A percentile compares a stretch with the other conserved stretches of the same genome.
These are phyloP conservation scores for Penicillium carneum DNA, from an alignment of 2,329 filamentous ascomycete genomes.

Conservation along the genomic window DNA sequence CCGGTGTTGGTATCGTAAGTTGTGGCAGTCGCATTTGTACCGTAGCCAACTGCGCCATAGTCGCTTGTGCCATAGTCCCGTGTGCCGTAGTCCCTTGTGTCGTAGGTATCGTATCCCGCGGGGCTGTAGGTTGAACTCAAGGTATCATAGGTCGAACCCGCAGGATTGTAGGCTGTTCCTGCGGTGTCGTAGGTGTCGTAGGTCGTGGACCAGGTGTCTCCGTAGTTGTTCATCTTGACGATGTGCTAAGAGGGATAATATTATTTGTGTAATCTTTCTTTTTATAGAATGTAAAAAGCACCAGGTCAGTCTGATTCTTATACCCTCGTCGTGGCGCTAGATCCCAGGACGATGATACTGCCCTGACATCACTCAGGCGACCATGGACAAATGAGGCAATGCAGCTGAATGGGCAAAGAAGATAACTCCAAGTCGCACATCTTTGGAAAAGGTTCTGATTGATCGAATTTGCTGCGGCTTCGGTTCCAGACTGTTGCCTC, in stretches of 20 bases:
- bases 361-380: constrained; percentile 30
- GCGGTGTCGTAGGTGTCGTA: constrained; percentile 35
- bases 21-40: constrained; percentile 26
- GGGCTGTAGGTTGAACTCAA: constrained; percentile 22
- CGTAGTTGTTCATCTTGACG: constrained; percentile 33
- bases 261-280: not conserved
- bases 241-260: constrained; percentile 6
- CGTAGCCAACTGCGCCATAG: constrained; percentile 23
- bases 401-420: not conserved
- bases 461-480: constrained; percentile 6
- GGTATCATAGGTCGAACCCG: constrained; percentile 30
- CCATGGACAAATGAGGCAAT: constrained; percentile 23
- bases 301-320: constrained; percentile 16
- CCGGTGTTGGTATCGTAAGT: constrained; percentile 36
- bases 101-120: constrained; percentile 30
- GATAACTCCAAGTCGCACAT: not conserved
- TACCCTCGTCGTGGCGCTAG: constrained; percentile 30
- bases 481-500: constrained; percentile 27
- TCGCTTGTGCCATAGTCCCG: constrained; percentile 23
- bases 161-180: constrained; percentile 37
- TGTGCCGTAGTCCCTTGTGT: constrained; percentile 27
- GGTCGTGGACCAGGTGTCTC: constrained; percentile 24
- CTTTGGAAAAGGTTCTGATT: constrained; percentile 6
- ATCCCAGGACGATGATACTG: constrained; percentile 22
- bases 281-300: not conserved